phyloP scores from a whole-genome alignment of 176 grass and related monocot genomes.

The Calamus simplicifolius region DNA sequence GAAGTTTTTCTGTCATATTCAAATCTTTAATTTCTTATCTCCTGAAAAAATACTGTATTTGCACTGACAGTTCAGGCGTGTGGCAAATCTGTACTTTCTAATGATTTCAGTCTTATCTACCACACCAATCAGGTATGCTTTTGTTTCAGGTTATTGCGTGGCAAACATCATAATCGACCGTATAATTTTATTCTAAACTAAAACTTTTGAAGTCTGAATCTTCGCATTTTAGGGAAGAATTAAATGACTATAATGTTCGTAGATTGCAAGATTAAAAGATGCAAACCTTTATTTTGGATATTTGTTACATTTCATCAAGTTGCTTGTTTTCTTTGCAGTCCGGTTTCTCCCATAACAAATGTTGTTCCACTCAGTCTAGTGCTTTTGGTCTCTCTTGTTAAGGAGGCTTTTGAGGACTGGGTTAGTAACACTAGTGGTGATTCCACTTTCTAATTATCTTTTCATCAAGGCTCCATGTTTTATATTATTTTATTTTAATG shows the following conservation, averaged over 20 bases:
- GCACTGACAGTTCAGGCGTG: conserved; percentile 98
- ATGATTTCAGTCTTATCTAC: conserved; percentile 99
- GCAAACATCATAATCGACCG: too few species aligned
- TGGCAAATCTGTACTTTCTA: conserved; percentile 99
- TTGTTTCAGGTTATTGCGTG: too few species aligned
- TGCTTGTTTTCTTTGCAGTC: conserved; percentile 50
- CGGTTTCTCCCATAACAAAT: conserved; percentile 93
- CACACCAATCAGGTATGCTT: conserved; percentile 78
- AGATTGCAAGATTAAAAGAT: too few species aligned
- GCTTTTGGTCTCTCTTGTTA: conserved; percentile 98
- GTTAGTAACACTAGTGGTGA: conserved; percentile 31
- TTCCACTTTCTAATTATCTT: conserved; percentile 14
- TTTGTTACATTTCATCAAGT: conserved; percentile 2
- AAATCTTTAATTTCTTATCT: conserved; percentile 30
- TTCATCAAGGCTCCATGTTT: conserved; percentile 10
- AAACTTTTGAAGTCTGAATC: too few species aligned
- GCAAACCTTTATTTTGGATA: too few species aligned
- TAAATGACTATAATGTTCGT: too few species aligned
- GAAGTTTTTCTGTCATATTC: conserved; percentile 5
- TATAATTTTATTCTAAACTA: too few species aligned
- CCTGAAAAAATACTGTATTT: conserved; percentile 13
- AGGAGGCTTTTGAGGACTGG: conserved; percentile 99
- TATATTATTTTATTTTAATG: conserved; percentile 7
- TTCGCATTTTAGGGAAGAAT: too few species aligned
- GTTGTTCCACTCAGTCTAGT: conserved; percentile 93